A percentile compares a stretch with the other conserved stretches of the same genome.
Evolutionary conservation across 2,329 filamentous ascomycete species (phyloP).

Genomic region (Colletotrichum musicola): DNA sequence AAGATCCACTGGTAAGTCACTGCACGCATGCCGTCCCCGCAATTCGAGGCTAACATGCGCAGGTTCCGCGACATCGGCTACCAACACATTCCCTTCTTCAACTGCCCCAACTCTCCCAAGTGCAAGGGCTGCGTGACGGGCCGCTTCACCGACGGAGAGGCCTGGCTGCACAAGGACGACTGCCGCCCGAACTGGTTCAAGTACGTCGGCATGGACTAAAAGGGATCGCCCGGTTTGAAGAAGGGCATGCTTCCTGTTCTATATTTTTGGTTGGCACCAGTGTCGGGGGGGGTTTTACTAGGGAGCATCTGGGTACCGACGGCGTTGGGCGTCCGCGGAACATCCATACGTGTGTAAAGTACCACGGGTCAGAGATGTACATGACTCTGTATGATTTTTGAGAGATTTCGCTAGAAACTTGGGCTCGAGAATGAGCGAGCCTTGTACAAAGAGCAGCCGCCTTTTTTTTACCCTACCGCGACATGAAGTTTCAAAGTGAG

Average conservation of each 20-base stretch:
- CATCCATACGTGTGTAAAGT: conserved; percentile 36
- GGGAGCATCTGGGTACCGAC: conserved; percentile 36
- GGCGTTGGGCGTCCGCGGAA: conserved; percentile 39
- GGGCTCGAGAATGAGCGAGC: conserved; percentile 6
- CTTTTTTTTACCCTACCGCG: background rate
- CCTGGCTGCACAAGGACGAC: conserved; percentile 89
- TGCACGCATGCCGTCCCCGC: background rate
- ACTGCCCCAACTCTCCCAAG: conserved; percentile 96
- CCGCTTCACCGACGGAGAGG: conserved; percentile 88
- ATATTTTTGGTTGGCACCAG: conserved; percentile 36
- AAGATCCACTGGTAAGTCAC: conserved; percentile 88
- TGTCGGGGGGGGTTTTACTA: conserved; percentile 26
- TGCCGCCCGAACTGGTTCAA: conserved; percentile 98
- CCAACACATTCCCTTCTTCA: conserved; percentile 98
- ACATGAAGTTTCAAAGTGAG: conserved; percentile 40
- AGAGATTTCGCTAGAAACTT: conserved; percentile 26
- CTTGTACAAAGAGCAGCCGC: background rate
- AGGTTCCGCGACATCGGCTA: conserved; percentile 99
- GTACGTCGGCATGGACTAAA: conserved; percentile 83
- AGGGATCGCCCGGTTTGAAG: conserved; percentile 2
- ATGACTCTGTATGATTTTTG: conserved; percentile 39
- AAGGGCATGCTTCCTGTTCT: conserved; percentile 24
- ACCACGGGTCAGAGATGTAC: conserved; percentile 34
- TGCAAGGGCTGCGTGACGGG: conserved; percentile 90
- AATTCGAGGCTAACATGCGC: conserved; percentile 33